Percentiles rank a stretch among this genome's conserved stretches.
Evolutionary conservation across 2,329 filamentous ascomycete genomes (phyloP).

Genomic region (Chaetomium sp.): DNA sequence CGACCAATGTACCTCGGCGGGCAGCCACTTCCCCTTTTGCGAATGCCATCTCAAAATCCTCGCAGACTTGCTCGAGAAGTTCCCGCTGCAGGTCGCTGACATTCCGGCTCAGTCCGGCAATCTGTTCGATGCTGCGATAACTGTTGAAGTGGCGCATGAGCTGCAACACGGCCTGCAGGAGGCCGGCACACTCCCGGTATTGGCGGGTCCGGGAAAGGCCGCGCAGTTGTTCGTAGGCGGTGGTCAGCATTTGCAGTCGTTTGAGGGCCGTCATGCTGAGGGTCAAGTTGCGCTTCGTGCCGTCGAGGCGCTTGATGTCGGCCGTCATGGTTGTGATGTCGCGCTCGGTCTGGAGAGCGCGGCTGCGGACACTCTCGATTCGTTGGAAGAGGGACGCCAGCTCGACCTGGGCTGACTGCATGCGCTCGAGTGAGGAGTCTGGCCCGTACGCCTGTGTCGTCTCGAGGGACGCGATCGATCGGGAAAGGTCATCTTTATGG

Average conservation of each 20-base stretch:
- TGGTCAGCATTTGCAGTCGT: conserved; percentile 95
- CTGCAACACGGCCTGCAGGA: conserved; percentile 92
- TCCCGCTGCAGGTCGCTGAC: conserved; percentile 91
- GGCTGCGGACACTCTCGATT: conserved; percentile 85
- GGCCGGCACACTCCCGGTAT: conserved; percentile 88
- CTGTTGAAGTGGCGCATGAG: conserved; percentile 98
- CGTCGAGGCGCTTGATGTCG: conserved; percentile 94
- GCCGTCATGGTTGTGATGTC: conserved; percentile 98
- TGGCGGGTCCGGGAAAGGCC: conserved; percentile 78
- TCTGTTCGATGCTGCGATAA: conserved; percentile 96
- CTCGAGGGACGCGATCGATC: conserved; percentile 66
- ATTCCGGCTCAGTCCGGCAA: conserved; percentile 84
- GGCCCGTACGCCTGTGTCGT: conserved; percentile 78
- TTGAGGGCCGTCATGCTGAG: conserved; percentile 97
- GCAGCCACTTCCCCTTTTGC: conserved; percentile 74
- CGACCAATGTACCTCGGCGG: conserved; percentile 64
- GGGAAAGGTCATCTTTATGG: conserved; percentile 76
- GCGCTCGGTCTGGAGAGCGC: conserved; percentile 86
- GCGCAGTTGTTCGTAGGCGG: conserved; percentile 93
- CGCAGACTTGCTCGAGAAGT: conserved; percentile 93
- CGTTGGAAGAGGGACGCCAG: conserved; percentile 85
- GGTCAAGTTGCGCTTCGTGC: conserved; percentile 93
- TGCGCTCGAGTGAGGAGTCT: conserved; percentile 80
- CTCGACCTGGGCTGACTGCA: conserved; percentile 85
- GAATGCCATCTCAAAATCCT: conserved; percentile 95